Evolutionary conservation across 2,329 filamentous ascomycete genomes (phyloP).

Genomic region (Beauveria medogensis): DNA sequence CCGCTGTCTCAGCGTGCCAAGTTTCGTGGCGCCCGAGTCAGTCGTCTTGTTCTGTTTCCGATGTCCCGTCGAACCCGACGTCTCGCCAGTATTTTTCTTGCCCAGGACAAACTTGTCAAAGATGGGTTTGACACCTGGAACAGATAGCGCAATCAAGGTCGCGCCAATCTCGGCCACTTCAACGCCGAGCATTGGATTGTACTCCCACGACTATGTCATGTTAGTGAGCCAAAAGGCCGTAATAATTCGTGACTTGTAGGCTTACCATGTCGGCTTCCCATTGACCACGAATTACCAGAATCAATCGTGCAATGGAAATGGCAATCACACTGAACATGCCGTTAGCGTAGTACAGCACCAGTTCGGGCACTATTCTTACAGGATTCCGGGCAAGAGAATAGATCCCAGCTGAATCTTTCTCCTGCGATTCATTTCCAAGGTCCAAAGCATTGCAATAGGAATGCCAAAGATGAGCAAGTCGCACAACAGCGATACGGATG

Average conservation of each 20-base stretch:
- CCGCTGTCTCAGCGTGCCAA: slow-evolving; percentile 23
- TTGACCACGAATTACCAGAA: slow-evolving; percentile 39
- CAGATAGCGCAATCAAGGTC: slow-evolving; percentile 41
- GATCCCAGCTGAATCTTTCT: slow-evolving; percentile 39
- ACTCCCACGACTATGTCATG: slow-evolving; percentile 36
- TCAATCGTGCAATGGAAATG: slow-evolving; percentile 38
- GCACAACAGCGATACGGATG: slow-evolving; percentile 38
- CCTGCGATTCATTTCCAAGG: slow-evolving; percentile 33
- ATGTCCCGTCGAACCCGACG: slow-evolving; percentile 17
- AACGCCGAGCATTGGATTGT: slow-evolving; percentile 40
- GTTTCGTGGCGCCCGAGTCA: slow-evolving; percentile 19
- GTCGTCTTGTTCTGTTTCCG: slow-evolving; percentile 16
- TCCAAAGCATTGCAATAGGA: slow-evolving; percentile 37
- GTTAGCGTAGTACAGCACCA: neutral
- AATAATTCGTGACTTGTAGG: no score
- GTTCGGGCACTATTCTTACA: slow-evolving; percentile 25
- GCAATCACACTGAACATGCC: slow-evolving; percentile 33
- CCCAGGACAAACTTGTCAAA: slow-evolving; percentile 28
- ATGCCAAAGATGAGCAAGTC: slow-evolving; percentile 43
- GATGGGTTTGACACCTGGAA: slow-evolving; percentile 41
- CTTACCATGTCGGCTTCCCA: slow-evolving; percentile 32
- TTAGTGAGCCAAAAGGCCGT: neutral
- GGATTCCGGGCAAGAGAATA: slow-evolving; percentile 40
- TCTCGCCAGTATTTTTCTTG: slow-evolving; percentile 17
- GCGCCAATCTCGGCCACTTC: slow-evolving; percentile 43